Evolutionary conservation across 495 filamentous ascomycete genomes (phyloP).

Genomic region (Neurospora tetraspora): DNA sequence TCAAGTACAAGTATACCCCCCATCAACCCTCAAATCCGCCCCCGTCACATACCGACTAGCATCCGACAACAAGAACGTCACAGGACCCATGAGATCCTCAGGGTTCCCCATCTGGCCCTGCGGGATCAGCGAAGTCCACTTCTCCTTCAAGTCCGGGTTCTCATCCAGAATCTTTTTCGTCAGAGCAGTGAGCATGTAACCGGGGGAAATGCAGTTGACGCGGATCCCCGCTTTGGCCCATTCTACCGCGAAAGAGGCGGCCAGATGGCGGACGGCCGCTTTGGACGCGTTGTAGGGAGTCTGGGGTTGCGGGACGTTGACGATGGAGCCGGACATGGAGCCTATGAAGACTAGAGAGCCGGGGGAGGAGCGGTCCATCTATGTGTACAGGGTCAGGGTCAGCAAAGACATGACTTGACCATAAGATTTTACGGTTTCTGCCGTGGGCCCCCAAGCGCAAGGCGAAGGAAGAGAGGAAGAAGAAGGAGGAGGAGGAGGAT

Average conservation of each 20-base stretch:
- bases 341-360: slow-evolving; percentile 93
- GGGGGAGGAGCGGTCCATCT: slow-evolving; percentile 61
- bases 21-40: slow-evolving; percentile 81
- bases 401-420: too few species aligned
- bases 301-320: slow-evolving; percentile 92
- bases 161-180: slow-evolving; percentile 92
- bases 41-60: slow-evolving; percentile 81
- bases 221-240: slow-evolving; percentile 79
- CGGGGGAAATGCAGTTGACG: slow-evolving; percentile 85
- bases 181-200: slow-evolving; percentile 93
- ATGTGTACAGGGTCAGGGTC: too few species aligned
- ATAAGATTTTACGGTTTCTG: too few species aligned
- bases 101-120: slow-evolving; percentile 87
- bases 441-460: too few species aligned
- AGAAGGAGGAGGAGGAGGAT: too few species aligned
- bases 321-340: slow-evolving; percentile 85
- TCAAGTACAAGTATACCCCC: slow-evolving; percentile 73
- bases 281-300: slow-evolving; percentile 87
- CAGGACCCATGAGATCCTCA: slow-evolving; percentile 86
- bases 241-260: slow-evolving; percentile 72
- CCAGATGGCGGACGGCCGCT: slow-evolving; percentile 77
- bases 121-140: slow-evolving; percentile 88
- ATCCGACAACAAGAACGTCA: slow-evolving; percentile 82
- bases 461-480: too few species aligned
- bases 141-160: slow-evolving; percentile 72